A percentile compares a stretch with the other conserved stretches of the same genome.
Conservation (phyloP, 2,329 filamentous ascomycete genomes). For the Penicillium italicum region DNA sequence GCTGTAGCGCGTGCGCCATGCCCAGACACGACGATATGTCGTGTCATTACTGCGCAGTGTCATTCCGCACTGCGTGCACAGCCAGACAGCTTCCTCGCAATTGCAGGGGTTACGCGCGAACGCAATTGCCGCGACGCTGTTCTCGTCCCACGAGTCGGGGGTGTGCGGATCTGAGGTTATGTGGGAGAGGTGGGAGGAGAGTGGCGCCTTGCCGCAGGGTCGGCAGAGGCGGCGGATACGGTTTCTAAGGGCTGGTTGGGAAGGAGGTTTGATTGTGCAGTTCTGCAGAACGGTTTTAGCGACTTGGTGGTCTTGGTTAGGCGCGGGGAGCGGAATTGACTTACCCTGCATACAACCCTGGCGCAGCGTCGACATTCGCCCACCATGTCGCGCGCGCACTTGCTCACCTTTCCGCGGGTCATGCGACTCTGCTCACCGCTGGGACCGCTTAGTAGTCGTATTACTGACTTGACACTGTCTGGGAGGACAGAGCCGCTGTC, state of each 20-base stretch:
- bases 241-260: constrained; percentile 61
- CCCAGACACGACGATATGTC: constrained; percentile 69
- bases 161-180: constrained; percentile 32
- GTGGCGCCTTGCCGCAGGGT: constrained; percentile 68
- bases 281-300: constrained; percentile 56
- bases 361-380: constrained; percentile 74
- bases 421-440: constrained; percentile 37
- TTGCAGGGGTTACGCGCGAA: constrained; percentile 57
- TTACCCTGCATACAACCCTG: constrained; percentile 75
- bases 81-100: constrained; percentile 63
- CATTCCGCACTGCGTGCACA: constrained; percentile 79
- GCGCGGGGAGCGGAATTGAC: constrained; percentile 27
- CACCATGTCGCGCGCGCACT: constrained; percentile 85
- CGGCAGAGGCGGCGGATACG: constrained; percentile 79
- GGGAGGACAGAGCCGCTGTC: constrained; percentile 43
- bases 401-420: constrained; percentile 65
- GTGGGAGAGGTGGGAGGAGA: constrained; percentile 42
- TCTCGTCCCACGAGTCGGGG: constrained; percentile 6
- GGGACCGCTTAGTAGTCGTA: constrained; percentile 29
- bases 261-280: constrained; percentile 79
- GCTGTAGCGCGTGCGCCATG: constrained; percentile 81
- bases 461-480: constrained; percentile 31
- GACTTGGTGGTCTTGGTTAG: not conserved
- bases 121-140: constrained; percentile 35
- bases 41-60: constrained; percentile 58